Percentiles rank a stretch among this genome's conserved stretches.
Conservation (phyloP, 768 basidiomycete genomes). For the Podaxis rugospora region DNA sequence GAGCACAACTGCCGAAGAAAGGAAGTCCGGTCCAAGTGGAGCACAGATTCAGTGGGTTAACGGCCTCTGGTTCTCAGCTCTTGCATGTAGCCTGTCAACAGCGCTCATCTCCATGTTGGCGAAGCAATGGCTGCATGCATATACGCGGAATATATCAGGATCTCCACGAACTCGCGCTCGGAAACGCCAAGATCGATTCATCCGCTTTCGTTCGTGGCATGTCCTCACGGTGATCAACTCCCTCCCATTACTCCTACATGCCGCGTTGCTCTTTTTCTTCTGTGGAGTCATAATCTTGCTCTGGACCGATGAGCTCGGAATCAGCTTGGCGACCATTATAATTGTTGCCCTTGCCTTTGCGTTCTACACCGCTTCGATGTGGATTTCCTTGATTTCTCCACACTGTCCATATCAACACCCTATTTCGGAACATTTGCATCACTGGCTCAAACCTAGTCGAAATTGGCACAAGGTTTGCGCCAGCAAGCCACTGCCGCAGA, state of each 20-base stretch:
- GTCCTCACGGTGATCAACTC: constrained; percentile 34
- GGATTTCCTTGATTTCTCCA: constrained; percentile 33
- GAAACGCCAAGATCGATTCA: constrained; percentile 31
- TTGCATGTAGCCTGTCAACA: constrained; percentile 36
- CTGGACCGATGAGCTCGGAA: constrained; percentile 30
- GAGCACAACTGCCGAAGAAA: background rate
- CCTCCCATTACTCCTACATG: constrained; percentile 35
- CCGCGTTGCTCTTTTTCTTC: constrained; percentile 37
- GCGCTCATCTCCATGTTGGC: constrained; percentile 42
- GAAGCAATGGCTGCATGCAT: constrained; percentile 40
- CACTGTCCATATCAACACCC: constrained; percentile 39
- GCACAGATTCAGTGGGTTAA: constrained; percentile 35
- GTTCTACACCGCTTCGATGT: constrained; percentile 34
- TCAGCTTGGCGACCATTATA: constrained; percentile 28
- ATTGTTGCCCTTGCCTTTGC: constrained; percentile 31
- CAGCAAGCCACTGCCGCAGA: background rate
- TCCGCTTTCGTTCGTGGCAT: constrained; percentile 32
- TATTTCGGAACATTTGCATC: constrained; percentile 30
- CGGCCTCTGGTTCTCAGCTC: constrained; percentile 41
- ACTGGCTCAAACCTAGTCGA: constrained; percentile 11
- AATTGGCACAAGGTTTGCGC: background rate
- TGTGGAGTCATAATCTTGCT: constrained; percentile 37
- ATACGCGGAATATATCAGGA: constrained; percentile 28
- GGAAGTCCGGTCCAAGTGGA: constrained; percentile 12
- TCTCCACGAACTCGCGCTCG: constrained; percentile 33